Evolutionary conservation across 768 basidiomycete genomes (phyloP).

Genomic region (Boletellus ananiceps): DNA sequence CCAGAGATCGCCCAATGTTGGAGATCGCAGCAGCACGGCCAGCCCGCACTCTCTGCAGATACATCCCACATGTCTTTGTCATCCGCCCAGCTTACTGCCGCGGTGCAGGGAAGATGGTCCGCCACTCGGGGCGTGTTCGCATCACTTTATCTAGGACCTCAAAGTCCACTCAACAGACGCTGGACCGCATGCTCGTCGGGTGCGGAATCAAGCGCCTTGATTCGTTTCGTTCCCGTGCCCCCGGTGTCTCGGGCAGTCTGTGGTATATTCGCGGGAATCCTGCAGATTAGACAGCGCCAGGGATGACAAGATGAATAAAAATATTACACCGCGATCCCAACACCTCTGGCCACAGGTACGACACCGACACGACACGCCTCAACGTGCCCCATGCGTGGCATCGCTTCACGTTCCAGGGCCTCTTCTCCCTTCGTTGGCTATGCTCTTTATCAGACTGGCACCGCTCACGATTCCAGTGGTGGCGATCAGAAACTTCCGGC

Average conservation of each 20-base stretch:
- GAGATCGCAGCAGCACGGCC: slow-evolving; percentile 4
- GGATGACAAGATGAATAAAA: slow-evolving; percentile 10
- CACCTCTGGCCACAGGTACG: slow-evolving; percentile 1
- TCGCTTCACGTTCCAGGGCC: slow-evolving; percentile 34
- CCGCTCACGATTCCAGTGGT: slow-evolving; percentile 92
- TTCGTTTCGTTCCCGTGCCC: background rate
- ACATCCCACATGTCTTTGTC: slow-evolving; percentile 7
- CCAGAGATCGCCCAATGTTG: background rate
- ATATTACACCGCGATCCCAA: slow-evolving; percentile 12
- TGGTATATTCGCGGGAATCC: slow-evolving; percentile 2
- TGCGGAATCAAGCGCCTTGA: background rate
- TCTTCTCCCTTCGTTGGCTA: slow-evolving; percentile 42
- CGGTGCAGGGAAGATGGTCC: slow-evolving; percentile 1
- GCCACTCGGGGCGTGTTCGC: background rate
- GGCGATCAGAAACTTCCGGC: slow-evolving; percentile 82
- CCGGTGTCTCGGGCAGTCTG: background rate
- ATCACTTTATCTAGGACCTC: too few species aligned
- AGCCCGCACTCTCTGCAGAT: background rate
- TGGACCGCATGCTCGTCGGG: background rate
- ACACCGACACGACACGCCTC: slow-evolving; percentile 7
- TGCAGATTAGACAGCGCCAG: slow-evolving; percentile 11
- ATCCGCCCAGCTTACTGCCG: slow-evolving; percentile 1
- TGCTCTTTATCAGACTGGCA: slow-evolving; percentile 61
- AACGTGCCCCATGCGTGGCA: slow-evolving; percentile 1
- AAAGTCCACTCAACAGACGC: too few species aligned